Conservation (phyloP, 164 flowering plant genomes). For the Liriodendron chinense region DNA sequence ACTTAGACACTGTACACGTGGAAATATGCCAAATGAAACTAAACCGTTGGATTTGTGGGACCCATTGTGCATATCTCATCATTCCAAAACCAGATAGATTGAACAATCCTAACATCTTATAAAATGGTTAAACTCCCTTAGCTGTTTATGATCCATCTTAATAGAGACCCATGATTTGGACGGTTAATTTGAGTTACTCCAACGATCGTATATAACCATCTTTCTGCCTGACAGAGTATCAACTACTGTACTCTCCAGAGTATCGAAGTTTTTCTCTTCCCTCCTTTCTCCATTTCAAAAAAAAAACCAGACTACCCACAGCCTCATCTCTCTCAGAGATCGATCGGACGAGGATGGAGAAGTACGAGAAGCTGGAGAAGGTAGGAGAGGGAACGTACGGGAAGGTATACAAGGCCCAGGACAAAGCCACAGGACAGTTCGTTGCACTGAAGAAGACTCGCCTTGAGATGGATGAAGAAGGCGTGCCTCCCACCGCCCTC, state of each 20-base stretch:
- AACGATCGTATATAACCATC: no score
- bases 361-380: constrained; percentile 95
- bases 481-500: constrained; percentile 95
- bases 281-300: background rate
- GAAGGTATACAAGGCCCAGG: constrained; percentile 97
- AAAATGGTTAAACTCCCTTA: no score
- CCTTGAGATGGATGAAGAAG: constrained; percentile 98
- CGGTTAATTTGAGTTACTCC: no score
- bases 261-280: background rate
- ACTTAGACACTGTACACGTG: no score
- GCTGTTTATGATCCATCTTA: no score
- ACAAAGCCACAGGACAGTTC: constrained; percentile 72
- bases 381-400: constrained; percentile 99
- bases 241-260: background rate
- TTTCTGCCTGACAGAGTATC: background rate
- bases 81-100: no score
- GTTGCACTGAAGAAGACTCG: constrained; percentile 96
- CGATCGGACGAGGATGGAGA: constrained; percentile 43
- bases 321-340: background rate
- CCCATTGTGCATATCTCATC: no score
- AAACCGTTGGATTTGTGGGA: no score
- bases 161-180: no score
- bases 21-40: no score
- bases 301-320: no score
- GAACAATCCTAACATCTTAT: no score